phyloP scores from a whole-genome alignment of 2,329 filamentous ascomycete species.

The Penicillium sp. region DNA sequence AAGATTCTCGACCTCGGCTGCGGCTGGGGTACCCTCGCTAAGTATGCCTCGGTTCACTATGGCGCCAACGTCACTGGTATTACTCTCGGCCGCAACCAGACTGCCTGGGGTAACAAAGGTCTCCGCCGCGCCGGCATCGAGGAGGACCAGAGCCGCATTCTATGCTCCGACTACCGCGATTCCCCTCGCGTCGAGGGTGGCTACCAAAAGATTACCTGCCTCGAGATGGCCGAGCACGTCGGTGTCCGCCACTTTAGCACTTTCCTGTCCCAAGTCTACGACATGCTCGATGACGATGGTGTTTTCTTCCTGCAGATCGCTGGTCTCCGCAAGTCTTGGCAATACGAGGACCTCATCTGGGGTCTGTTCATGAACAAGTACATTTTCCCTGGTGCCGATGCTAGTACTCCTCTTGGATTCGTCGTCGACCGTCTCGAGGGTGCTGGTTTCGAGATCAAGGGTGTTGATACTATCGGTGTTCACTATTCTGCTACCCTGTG shows the following conservation, averaged over 20 bases:
- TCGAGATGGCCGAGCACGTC: conserved; percentile 99
- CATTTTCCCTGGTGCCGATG: conserved; percentile 95
- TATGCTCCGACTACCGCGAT: conserved; percentile 98
- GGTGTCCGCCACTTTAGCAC: conserved; percentile 83
- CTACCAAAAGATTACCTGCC: conserved; percentile 94
- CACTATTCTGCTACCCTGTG: conserved; percentile 97
- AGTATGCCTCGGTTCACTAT: conserved; percentile 91
- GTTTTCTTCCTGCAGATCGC: conserved; percentile 96
- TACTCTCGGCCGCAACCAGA: conserved; percentile 94
- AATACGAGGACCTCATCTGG: conserved; percentile 98
- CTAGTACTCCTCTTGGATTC: conserved; percentile 88
- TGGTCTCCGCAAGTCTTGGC: conserved; percentile 91
- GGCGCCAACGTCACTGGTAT: conserved; percentile 84
- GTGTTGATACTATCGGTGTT: conserved; percentile 88
- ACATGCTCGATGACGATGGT: conserved; percentile 96
- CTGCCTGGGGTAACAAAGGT: conserved; percentile 91
- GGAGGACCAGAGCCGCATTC: conserved; percentile 86
- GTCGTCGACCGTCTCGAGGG: conserved; percentile 84
- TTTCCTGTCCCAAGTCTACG: conserved; percentile 85
- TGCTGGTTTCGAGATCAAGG: conserved; percentile 89
- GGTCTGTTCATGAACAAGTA: conserved; percentile 99
- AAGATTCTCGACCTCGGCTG: conserved; percentile 92
- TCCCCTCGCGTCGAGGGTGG: conserved; percentile 76
- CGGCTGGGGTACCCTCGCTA: conserved; percentile 95
- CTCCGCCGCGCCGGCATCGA: conserved; percentile 80